Percentiles rank a stretch among this genome's conserved stretches.
Conservation (phyloP, 75 land plant species). For the Picea glauca region DNA sequence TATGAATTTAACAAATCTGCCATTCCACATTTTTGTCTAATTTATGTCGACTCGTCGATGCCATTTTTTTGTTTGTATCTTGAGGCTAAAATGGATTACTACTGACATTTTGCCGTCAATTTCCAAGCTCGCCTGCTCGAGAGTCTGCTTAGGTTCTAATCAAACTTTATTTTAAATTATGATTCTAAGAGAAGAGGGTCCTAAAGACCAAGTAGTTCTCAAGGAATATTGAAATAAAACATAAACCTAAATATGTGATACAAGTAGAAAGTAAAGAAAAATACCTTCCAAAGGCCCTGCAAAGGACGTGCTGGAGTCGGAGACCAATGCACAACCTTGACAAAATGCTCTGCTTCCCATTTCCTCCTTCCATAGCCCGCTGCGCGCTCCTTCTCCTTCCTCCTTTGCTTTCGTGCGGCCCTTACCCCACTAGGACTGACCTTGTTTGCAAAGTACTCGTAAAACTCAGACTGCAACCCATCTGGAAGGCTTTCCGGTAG, state of each 20-base stretch:
- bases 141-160: not conserved
- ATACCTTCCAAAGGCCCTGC: constrained; percentile 98
- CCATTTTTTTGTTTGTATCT: too few relatives aligned
- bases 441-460: constrained; percentile 66
- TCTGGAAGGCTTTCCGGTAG: constrained; percentile 54
- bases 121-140: not conserved
- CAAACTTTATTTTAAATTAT: not conserved
- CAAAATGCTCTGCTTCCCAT: constrained; percentile 77
- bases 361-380: constrained; percentile 42
- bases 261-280: not conserved
- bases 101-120: not conserved
- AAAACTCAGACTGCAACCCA: constrained; percentile 61
- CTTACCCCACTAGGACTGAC: constrained; percentile 64
- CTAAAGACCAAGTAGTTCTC: not conserved
- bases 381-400: constrained; percentile 49
- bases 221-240: not conserved
- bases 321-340: constrained; percentile 56
- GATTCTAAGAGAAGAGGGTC: not conserved
- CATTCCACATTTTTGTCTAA: too few relatives aligned
- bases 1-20: too few relatives aligned
- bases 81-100: not conserved
- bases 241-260: not conserved
- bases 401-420: constrained; percentile 39
- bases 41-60: too few relatives aligned
- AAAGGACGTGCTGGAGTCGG: constrained; percentile 74